phyloP scores from a whole-genome alignment of 345 rosid genomes.

The Orychophragmus violaceus region DNA sequence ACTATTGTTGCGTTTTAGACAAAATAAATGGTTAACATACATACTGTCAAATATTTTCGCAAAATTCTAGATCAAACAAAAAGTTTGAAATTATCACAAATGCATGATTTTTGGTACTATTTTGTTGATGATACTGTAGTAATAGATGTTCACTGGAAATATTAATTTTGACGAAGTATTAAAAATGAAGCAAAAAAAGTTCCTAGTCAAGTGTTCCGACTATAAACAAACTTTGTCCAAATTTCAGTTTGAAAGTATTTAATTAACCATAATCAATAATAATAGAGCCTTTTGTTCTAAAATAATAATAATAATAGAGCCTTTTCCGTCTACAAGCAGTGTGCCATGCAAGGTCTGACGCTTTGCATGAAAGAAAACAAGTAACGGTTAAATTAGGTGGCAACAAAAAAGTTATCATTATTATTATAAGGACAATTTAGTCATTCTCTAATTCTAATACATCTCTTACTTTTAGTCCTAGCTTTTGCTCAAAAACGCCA shows the following conservation, averaged over 20 bases:
- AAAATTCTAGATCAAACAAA: no score
- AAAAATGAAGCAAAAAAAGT: no score
- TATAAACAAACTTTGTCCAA: not conserved
- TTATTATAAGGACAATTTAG: not conserved
- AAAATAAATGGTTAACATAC: no score
- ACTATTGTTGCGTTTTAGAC: not conserved
- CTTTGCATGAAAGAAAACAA: conserved; percentile 7
- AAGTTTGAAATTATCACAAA: not conserved
- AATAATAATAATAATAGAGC: not conserved
- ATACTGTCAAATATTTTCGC: not conserved
- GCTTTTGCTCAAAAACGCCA: no score
- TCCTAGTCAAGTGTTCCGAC: no score
- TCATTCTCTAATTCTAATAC: not conserved
- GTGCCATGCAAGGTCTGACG: not conserved
- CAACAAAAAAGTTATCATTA: not conserved
- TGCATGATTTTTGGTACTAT: not conserved
- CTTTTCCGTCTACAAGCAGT: not conserved
- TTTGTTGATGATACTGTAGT: not conserved
- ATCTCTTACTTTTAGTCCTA: not conserved
- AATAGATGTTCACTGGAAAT: no score
- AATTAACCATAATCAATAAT: not conserved
- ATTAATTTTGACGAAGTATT: no score
- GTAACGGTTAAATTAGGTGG: conserved; percentile 8
- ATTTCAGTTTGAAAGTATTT: not conserved
- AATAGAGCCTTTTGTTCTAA: not conserved